Base-by-base conservation (phyloP, 495 filamentous ascomycete species). In the Corynascus novoguineensis region DNA sequence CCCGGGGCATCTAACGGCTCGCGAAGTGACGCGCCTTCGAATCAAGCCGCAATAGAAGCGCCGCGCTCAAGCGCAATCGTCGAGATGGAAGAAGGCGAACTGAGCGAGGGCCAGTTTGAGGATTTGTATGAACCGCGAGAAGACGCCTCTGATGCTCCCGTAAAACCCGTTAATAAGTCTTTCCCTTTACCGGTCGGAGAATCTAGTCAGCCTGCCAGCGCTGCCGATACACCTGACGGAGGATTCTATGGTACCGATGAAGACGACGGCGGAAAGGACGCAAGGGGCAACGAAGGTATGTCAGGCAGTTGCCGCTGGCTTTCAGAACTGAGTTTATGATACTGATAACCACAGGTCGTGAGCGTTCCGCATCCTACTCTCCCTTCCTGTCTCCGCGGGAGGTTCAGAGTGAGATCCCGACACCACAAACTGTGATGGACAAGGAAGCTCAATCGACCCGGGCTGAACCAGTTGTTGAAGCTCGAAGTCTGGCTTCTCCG, bases 31-130 rank as follows among this genome's bases (percentile, higher is more conserved):
- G 45, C 46, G 31, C 10, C 46, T 19, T n/a, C n/a, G 7, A 48
- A 37, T 19, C 69, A 65, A 7, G 29, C 55, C 5, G 58, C 35
- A 10, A 58, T 60, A 19, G 29, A 21, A 24, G 45, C 44, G 32
- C 53, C 63, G 19, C 38, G 48, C 0, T 55, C 63, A 29, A 37
- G 58, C 45, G 35, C 59, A 28, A 46, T 62, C n/a, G 49, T 50
- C 40, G 60, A 69, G 24, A 75, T 80, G 31, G 88, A 93, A 58
- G 88, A 92, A 63, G 87, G 86, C 1, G 88, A 92, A 64, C 63
- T 91, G 17, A 88, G 84, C 60, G 87, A 90, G 57, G 78, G 75
- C 0, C 84, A 84, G 60, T 78, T 73, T 38, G 75, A 78, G 47
- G 71, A 74, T 60, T 31, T 77, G 8, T 79, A 79, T 50, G 75